phyloP scores from a whole-genome alignment of 2,329 filamentous ascomycete species.

The Lasiodiplodia gonubiensis region DNA sequence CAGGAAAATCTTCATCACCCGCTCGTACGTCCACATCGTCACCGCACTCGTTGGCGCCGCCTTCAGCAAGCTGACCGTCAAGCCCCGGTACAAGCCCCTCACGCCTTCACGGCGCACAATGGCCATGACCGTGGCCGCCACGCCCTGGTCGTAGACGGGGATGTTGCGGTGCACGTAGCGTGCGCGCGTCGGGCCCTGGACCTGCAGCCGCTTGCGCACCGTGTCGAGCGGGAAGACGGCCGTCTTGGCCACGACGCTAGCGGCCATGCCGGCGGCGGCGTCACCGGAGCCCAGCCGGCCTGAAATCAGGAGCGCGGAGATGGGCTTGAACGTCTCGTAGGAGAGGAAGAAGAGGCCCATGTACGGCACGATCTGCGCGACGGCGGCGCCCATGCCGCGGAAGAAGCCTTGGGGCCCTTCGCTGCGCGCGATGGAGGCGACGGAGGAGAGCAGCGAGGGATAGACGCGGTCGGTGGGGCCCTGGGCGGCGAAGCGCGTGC shows the following conservation, averaged over 20 bases:
- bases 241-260: constrained; percentile 84
- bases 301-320: constrained; percentile 49
- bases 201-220: constrained; percentile 89
- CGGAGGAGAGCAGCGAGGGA: constrained; percentile 67
- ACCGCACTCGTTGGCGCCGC: constrained; percentile 91
- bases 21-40: constrained; percentile 94
- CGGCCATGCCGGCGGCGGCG: constrained; percentile 79
- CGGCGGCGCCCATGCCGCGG: constrained; percentile 78
- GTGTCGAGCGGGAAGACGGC: constrained; percentile 91
- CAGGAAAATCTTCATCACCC: constrained; percentile 57
- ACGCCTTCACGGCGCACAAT: constrained; percentile 77
- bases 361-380: constrained; percentile 89
- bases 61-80: constrained; percentile 89
- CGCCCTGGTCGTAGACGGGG: constrained; percentile 73
- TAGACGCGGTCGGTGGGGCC: constrained; percentile 78
- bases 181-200: constrained; percentile 84
- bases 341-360: constrained; percentile 96
- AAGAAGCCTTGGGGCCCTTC: constrained; percentile 87
- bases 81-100: constrained; percentile 82
- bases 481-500: constrained; percentile 96
- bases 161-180: constrained; percentile 87
- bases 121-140: constrained; percentile 67
- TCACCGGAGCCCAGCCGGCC: constrained; percentile 74
- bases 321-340: constrained; percentile 74
- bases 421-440: constrained; percentile 73